Evolutionary conservation across 2,329 filamentous ascomycete species (phyloP).

Genomic region (Emmonsia crescens): DNA sequence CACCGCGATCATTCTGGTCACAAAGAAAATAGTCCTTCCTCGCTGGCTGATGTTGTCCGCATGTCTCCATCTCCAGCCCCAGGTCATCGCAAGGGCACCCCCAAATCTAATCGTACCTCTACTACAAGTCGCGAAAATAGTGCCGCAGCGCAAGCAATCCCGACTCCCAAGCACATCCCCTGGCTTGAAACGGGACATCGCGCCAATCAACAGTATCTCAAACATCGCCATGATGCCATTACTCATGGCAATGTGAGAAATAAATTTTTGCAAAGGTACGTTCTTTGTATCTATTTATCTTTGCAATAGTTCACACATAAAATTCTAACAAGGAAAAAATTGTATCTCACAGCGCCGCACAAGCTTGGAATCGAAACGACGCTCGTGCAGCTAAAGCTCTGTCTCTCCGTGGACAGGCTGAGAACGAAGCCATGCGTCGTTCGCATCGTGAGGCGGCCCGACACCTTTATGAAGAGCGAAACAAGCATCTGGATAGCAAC

Average conservation of each 20-base stretch:
- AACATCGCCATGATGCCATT: conserved; percentile 89
- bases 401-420: conserved; percentile 85
- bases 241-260: conserved; percentile 94
- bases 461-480: conserved; percentile 87
- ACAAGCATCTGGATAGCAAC: conserved; percentile 49
- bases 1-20: conserved; percentile 45
- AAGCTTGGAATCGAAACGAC: conserved; percentile 98
- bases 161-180: conserved; percentile 80
- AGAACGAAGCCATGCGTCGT: conserved; percentile 95
- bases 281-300: neutral
- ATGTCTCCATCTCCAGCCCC: conserved; percentile 82
- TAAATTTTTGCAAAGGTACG: conserved; percentile 87
- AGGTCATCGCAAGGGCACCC: conserved; percentile 40
- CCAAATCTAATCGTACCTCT: conserved; percentile 51
- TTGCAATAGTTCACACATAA: conserved; percentile 6
- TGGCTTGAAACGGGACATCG: conserved; percentile 91
- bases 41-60: conserved; percentile 85
- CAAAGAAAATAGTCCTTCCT: conserved; percentile 62
- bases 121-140: conserved; percentile 64
- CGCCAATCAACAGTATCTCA: conserved; percentile 88
- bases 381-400: conserved; percentile 91
- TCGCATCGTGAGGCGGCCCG: conserved; percentile 88
- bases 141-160: conserved; percentile 69
- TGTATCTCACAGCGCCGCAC: conserved; percentile 57
- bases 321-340: neutral